phyloP scores from a whole-genome alignment of 116 monocot genomes.

The Posidonia oceanica region DNA sequence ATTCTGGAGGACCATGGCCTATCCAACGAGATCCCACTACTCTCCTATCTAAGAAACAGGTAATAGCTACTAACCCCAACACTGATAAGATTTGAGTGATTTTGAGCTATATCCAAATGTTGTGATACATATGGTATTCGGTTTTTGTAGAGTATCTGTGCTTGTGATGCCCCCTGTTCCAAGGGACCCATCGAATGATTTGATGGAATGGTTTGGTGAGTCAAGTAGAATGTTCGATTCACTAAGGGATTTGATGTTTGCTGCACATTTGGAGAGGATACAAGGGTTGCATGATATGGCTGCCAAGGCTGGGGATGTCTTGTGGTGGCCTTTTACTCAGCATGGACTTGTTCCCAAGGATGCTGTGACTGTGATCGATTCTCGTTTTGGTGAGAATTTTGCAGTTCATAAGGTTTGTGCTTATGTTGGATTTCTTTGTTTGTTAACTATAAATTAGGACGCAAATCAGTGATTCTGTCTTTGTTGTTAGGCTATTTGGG shows the following conservation, averaged over 20 bases:
- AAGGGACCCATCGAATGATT: conserved; percentile 48
- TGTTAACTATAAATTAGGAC: not conserved
- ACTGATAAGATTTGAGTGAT: not conserved
- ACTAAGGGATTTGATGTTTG: conserved; percentile 44
- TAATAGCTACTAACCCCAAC: not conserved
- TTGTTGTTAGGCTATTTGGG: not conserved
- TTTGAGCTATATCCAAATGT: not conserved
- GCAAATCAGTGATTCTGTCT: not conserved
- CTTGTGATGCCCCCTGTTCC: conserved; percentile 70
- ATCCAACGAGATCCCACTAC: conserved; percentile 54
- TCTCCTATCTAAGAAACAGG: conserved; percentile 80
- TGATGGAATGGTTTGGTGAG: conserved; percentile 76
- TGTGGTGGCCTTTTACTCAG: conserved; percentile 99
- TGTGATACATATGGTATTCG: not conserved
- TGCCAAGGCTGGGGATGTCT: conserved; percentile 46
- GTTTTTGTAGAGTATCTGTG: conserved; percentile 45
- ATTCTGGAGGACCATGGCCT: conserved; percentile 71
- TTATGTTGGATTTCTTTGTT: not conserved
- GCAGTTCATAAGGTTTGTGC: conserved; percentile 71
- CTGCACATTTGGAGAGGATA: conserved; percentile 51
- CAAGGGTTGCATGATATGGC: conserved; percentile 57
- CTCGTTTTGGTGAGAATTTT: conserved; percentile 88
- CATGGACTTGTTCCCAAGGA: conserved; percentile 70
- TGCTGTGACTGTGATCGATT: conserved; percentile 83
- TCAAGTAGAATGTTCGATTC: conserved; percentile 47